A percentile compares a stretch with the other conserved stretches of the same genome.
These are phyloP conservation scores for Candida nitratophila DNA, from an alignment of 805 yeast genomes.

Conservation along the genomic window DNA sequence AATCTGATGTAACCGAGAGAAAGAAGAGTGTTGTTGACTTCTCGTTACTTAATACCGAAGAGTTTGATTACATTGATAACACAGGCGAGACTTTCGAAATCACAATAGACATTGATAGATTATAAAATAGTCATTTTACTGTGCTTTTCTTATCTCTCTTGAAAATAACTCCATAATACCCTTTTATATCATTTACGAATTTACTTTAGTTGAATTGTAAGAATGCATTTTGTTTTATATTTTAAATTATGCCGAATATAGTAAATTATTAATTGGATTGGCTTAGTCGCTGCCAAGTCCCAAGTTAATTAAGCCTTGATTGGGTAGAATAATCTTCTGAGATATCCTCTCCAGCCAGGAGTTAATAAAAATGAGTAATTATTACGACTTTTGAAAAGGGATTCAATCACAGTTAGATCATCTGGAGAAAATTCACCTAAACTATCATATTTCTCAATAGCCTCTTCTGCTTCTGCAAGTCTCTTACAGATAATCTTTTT, in stretches of 20 bases:
- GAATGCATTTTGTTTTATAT: no score
- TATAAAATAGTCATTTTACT: conserved; percentile 2
- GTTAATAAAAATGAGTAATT: conserved; percentile 12
- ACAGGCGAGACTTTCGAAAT: conserved; percentile 31
- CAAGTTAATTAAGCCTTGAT: conserved; percentile 16
- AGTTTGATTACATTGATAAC: conserved; percentile 21
- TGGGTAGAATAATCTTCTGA: conserved; percentile 15
- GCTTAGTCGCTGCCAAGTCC: no score
- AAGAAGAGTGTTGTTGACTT: background rate
- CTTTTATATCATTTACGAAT: background rate
- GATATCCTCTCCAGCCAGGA: conserved; percentile 8
- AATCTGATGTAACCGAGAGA: background rate
- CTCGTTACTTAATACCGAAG: conserved; percentile 17
- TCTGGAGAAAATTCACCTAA: background rate
- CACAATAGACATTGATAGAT: conserved; percentile 33
- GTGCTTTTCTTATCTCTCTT: conserved; percentile 6
- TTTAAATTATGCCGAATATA: background rate
- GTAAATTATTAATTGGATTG: no score
- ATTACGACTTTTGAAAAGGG: conserved; percentile 4
- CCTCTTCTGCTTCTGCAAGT: conserved; percentile 1
- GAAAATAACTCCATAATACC: background rate
- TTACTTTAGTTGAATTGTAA: no score
- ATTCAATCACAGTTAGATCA: conserved; percentile 2
- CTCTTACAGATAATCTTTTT: conserved; percentile 24
- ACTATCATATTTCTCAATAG: background rate